These are phyloP conservation scores for Chlamydomonas applanata DNA, from an alignment of 139 green algal genomes.

Conservation along the genomic window DNA sequence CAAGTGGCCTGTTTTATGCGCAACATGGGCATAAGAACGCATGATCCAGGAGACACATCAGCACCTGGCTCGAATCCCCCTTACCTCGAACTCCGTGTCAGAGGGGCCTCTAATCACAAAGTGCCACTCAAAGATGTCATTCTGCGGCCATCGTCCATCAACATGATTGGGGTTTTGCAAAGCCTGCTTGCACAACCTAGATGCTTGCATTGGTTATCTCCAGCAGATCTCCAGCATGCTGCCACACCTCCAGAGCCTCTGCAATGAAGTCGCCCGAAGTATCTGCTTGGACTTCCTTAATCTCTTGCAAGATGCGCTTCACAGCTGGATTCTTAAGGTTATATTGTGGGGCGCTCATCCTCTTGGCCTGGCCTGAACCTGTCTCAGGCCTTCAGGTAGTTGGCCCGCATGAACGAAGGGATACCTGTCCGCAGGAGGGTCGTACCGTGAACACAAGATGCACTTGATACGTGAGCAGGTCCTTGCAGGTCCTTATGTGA, in stretches of 20 bases:
- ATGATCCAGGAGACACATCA: not conserved
- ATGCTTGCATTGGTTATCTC: not conserved
- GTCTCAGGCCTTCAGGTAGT: no score
- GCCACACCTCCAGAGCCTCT: conserved; percentile 72
- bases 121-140: conserved; percentile 99
- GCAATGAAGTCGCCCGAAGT: conserved; percentile 70
- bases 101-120: conserved; percentile 89
- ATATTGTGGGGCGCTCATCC: conserved; percentile 18
- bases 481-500: no score
- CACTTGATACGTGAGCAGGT: no score
- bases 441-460: no score
- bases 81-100: conserved; percentile 91
- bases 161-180: not conserved
- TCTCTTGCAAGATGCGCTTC: conserved; percentile 94
- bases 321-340: conserved; percentile 83
- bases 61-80: not conserved
- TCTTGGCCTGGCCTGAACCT: no score
- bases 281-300: conserved; percentile 77
- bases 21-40: not conserved
- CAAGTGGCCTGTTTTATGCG: no score
- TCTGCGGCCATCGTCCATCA: conserved; percentile 43
- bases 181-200: not conserved
- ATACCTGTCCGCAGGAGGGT: no score
- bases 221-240: not conserved
- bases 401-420: no score